These are phyloP conservation scores for Helianthus tuberosus DNA, from an alignment of 129 eudicot genomes.

Conservation along the genomic window DNA sequence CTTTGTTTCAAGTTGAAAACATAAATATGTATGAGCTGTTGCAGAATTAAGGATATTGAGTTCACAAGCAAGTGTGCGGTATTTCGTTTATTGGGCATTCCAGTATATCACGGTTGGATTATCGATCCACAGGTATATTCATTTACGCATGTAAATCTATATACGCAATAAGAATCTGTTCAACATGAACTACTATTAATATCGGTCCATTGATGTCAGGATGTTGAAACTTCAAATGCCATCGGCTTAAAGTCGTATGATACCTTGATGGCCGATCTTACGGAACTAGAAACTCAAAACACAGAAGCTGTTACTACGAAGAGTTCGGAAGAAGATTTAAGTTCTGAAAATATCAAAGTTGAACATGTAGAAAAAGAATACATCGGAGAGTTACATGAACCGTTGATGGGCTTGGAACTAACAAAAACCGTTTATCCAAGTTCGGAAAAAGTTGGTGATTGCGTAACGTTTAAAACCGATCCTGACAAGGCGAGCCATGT, in stretches of 20 bases:
- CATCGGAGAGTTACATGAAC: too few relatives aligned
- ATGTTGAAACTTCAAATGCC: constrained; percentile 64
- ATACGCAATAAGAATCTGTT: constrained; percentile 13
- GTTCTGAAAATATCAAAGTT: too few relatives aligned
- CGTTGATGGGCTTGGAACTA: constrained; percentile 41
- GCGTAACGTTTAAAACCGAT: constrained; percentile 34
- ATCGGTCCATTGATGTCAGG: constrained; percentile 47
- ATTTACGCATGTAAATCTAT: constrained; percentile 2
- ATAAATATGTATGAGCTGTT: constrained; percentile 14
- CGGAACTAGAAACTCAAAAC: constrained; percentile 58
- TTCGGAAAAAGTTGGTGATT: constrained; percentile 22
- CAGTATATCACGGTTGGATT: constrained; percentile 96
- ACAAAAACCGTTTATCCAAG: constrained; percentile 38
- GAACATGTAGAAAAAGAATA: too few relatives aligned
- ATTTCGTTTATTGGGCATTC: constrained; percentile 81
- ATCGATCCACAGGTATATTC: constrained; percentile 85
- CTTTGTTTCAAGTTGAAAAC: not conserved
- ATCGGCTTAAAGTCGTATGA: constrained; percentile 87
- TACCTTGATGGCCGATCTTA: constrained; percentile 77
- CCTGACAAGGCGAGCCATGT: not conserved
- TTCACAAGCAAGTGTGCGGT: constrained; percentile 81
- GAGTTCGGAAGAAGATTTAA: too few relatives aligned
- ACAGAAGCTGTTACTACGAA: constrained; percentile 5
- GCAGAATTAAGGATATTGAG: constrained; percentile 89
- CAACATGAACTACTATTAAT: constrained; percentile 5